Evolutionary conservation across 345 rosid species (phyloP), one percentile per base, ranked within the genome.

Genomic region (Raphanus sativus): DNA sequence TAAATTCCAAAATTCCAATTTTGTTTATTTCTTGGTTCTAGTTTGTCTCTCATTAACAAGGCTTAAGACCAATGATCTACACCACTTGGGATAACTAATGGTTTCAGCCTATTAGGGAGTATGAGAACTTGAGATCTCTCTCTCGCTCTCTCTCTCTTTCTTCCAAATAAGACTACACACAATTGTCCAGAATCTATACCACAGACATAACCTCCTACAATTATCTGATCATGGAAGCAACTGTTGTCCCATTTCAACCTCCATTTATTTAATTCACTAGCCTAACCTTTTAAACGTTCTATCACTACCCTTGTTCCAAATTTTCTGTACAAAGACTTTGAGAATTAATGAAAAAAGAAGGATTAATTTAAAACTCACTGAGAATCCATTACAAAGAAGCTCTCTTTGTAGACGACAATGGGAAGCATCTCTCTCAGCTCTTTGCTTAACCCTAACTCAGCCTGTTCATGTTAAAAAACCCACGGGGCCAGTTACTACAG

Each of bases 391-490:
- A 93, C 79, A 6, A 88, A 84, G 83, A 93, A 93, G 87, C 93
- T 93, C 85, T 91, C 93, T 79, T 70, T 89, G 75, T 81, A 93
- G 38, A 91, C 81, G 32, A 93, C 79, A 79, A 89, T 84, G 54
- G 98, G 98, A 3, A 93, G 86, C 98, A 93, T 89, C 86, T 93
- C 97, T 78, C 98, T 88, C 70, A 93, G 65, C 67, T 93, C 98
- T 78, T 91, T 89, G 83, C 85, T 88, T 84, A 93, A 77, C 8
- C 98, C 98, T 86, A 83, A 26, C 68, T 89, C 93, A 82, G 80
- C 86, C 92, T 89, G 86, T 65, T 36, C 52, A 80, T 21, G 52
- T 42, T 8, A 28, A 75, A 8, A 75, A 13, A 11, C 24, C 71
- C 55, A n/a, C 8, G 7, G 7, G 10, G 34, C 26, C 2, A 80